These are phyloP conservation scores for Sporopachydermia lactativora DNA, from an alignment of 805 yeast species.

Conservation along the genomic window DNA sequence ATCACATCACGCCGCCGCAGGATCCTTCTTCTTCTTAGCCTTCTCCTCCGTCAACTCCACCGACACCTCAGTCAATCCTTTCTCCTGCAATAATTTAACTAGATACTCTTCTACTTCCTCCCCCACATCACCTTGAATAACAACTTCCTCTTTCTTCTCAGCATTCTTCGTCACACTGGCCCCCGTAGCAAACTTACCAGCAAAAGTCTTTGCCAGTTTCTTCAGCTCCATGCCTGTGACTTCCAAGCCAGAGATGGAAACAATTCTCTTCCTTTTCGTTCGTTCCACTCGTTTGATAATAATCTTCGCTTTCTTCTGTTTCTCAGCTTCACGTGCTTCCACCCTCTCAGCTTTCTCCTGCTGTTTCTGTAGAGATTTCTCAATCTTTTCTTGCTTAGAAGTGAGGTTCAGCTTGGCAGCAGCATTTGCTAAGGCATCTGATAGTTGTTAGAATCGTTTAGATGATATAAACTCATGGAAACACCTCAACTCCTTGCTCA, in stretches of 20 bases:
- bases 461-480: constrained; percentile 2
- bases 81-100: constrained; percentile 55
- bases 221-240: constrained; percentile 81
- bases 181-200: constrained; percentile 92
- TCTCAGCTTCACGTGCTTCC: constrained; percentile 39
- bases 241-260: constrained; percentile 78
- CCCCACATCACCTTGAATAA: constrained; percentile 90
- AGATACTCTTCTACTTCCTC: constrained; percentile 79
- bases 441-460: not conserved
- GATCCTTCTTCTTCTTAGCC: constrained; percentile 45
- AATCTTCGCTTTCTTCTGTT: constrained; percentile 68
- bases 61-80: constrained; percentile 72
- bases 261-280: constrained; percentile 76
- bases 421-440: constrained; percentile 34
- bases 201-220: constrained; percentile 82
- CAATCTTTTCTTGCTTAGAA: constrained; percentile 73
- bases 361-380: constrained; percentile 68
- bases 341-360: constrained; percentile 68
- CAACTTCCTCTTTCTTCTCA: constrained; percentile 84
- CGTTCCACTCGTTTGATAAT: constrained; percentile 77
- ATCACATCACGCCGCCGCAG: no score
- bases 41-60: constrained; percentile 82
- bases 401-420: constrained; percentile 35
- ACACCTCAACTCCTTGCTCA: constrained; percentile 4
- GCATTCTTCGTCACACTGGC: constrained; percentile 82